Base-by-base conservation (phyloP, 1,139 yeast genomes). In the Candida sp. region DNA sequence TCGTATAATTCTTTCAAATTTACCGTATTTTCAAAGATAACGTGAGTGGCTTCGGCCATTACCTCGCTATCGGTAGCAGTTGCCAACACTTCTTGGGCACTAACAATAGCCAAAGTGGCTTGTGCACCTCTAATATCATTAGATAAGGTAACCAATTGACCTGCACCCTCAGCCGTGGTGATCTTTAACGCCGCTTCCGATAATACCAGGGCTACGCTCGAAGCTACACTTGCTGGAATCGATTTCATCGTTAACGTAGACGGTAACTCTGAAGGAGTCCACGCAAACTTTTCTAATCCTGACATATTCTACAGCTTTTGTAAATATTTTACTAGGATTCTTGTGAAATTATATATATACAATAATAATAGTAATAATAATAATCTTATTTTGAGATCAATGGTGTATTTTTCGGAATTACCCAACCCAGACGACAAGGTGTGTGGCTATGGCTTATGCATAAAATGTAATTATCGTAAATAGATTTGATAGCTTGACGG, bases 91-190 rank as follows among this genome's bases (percentile, higher is more conserved):
- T 55, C 42, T 39, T 70, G 60, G 3, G 73, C 73, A 4, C 61
- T 51, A 30, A 70, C 52, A 21, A 68, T 62, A 3, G 68, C 57
- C 34, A 68, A 50, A 4, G 75, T 67, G 0, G 75, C 75, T 49
- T 65, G 53, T 2, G 70, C 74, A 2, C 75, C 76, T 38, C 75
- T 52, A 5, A 61, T 51, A 5, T 50, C 52, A 45, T 58, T 49
- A 0, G 72, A 64, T 8, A 60, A 29, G 23, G n/a, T 25, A 9
- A 40, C 35, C 9, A 29, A 40, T 6, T 35, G 6, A 25, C 8
- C 23, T 4, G 23, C 23, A 5, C 12, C 12, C n/a, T 22, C 29
- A 9, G 9, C 29, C 9, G 29, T 25, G 8, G 29, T 25, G 29
- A 25, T 25, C 9, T 9, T 25, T 9, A 25, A 9, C 6, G 29